phyloP scores from a whole-genome alignment of 768 basidiomycete genomes.

The Boletus vermiculosoides region DNA sequence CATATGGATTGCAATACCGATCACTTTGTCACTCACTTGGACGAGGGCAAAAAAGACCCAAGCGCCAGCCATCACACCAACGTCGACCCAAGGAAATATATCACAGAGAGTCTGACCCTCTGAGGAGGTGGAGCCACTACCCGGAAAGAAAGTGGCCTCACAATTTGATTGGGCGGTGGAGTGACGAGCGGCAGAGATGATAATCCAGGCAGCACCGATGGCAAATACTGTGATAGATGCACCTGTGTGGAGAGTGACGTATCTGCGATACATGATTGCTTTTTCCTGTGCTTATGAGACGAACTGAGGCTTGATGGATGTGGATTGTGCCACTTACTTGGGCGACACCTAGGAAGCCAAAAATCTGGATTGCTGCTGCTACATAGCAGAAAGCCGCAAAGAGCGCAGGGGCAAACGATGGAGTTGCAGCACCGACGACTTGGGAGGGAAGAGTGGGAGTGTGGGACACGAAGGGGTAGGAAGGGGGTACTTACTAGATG shows the following conservation, averaged over 20 bases:
- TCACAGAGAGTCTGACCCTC: constrained; percentile 78
- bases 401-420: constrained; percentile 70
- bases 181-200: constrained; percentile 77
- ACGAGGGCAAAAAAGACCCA: constrained; percentile 80
- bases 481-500: constrained; percentile 56
- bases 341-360: constrained; percentile 86
- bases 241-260: constrained; percentile 63
- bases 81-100: constrained; percentile 89
- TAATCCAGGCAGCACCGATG: constrained; percentile 77
- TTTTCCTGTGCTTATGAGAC: constrained; percentile 54
- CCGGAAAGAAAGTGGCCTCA: constrained; percentile 53
- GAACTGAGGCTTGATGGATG: neutral
- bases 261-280: constrained; percentile 61
- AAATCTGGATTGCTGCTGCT: constrained; percentile 69
- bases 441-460: constrained; percentile 29
- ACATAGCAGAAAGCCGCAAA: constrained; percentile 76
- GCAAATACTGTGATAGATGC: constrained; percentile 62
- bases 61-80: constrained; percentile 87
- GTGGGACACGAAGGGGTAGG: neutral
- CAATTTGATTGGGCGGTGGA: constrained; percentile 68
- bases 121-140: constrained; percentile 30
- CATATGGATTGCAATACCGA: neutral
- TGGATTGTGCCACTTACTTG: constrained; percentile 43
- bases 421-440: constrained; percentile 86
- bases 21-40: constrained; percentile 50